A percentile compares a stretch with the other conserved stretches of the same genome.
These are phyloP conservation scores for Calonectria multiphialidica DNA, from an alignment of 2,329 filamentous ascomycete species.

Conservation along the genomic window DNA sequence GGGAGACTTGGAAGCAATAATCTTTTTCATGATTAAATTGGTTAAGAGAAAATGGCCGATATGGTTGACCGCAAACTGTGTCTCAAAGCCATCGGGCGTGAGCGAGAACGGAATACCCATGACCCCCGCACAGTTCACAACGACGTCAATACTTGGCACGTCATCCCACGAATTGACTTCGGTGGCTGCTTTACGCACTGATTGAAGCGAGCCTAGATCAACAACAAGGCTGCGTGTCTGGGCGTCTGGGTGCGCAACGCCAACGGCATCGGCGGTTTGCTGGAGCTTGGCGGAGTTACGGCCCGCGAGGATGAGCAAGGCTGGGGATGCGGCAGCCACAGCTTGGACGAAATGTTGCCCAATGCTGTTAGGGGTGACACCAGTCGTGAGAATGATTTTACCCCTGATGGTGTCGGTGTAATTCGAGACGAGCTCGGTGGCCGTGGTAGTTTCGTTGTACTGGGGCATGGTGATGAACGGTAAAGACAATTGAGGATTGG, in stretches of 20 bases:
- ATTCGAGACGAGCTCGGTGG: slow-evolving; percentile 43
- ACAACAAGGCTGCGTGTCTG: slow-evolving; percentile 50
- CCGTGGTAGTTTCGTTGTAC: slow-evolving; percentile 36
- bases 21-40: slow-evolving; percentile 57
- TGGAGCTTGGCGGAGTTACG: slow-evolving; percentile 56
- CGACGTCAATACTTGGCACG: slow-evolving; percentile 51
- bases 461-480: slow-evolving; percentile 1
- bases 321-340: slow-evolving; percentile 55
- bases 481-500: too few species aligned
- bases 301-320: slow-evolving; percentile 59
- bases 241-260: slow-evolving; percentile 46
- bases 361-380: slow-evolving; percentile 54
- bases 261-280: slow-evolving; percentile 52
- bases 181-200: slow-evolving; percentile 53
- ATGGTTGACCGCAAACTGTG: slow-evolving; percentile 59
- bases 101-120: slow-evolving; percentile 50
- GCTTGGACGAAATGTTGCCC: slow-evolving; percentile 52
- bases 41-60: slow-evolving; percentile 61
- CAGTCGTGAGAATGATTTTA: slow-evolving; percentile 56
- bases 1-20: slow-evolving; percentile 49
- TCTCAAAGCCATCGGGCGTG: slow-evolving; percentile 54
- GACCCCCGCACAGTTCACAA: slow-evolving; percentile 59
- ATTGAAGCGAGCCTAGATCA: slow-evolving; percentile 54
- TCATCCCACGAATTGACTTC: slow-evolving; percentile 49
- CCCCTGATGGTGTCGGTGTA: slow-evolving; percentile 48